Base-by-base conservation (phyloP, 2,329 filamentous ascomycete species). In the Calcarisporium arbuscula region DNA sequence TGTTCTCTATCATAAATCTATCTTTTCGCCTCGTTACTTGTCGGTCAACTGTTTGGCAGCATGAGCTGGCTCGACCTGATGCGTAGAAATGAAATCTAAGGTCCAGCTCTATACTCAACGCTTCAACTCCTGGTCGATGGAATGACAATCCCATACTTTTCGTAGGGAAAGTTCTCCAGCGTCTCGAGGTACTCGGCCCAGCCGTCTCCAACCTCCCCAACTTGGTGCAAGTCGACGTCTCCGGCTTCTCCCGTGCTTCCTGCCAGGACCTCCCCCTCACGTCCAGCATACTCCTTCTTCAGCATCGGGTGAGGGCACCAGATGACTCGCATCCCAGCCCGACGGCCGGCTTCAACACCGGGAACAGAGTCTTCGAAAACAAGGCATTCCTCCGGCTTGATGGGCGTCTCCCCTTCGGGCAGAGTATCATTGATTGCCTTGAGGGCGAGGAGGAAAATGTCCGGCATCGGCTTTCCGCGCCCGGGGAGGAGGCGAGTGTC, bases 301-400 rank as follows among this genome's bases (percentile, higher is more conserved):
- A 98, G 64, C 52, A 77, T 85, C 1, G 79, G 76, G 61, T 96
- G 88, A 17, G 92, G 92, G 48, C 79, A 82, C 92, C 92, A 98
- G 2, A 95, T 70, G 10, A 94, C 88, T 46, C 90, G 79, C 90
- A 96, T 96, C 0, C 90, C 90, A 0, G 92, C 92, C 45, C 92
- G 77, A 34, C 92, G 70, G 5, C 88, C 92, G 3, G 87, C 79
- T 62, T 98, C 92, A 4, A 95, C 87, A 5, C 92, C 92, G 0
- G 88, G 86, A 2, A 96, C 89, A 29, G 82, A 86, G 59, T 98
- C 92, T 62, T 98, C 92, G 51, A 98, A 96, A 0, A 96, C 92
- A 12, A 98, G 69, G 55, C 92, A 96, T 60, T 96, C 90, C 46
- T 85, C 83, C 0, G 88, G 87, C 35, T 56, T 68, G 43, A 98